Base-by-base conservation (phyloP, 1,284 basidiomycete genomes). In the Ceratobasidium sp. region DNA sequence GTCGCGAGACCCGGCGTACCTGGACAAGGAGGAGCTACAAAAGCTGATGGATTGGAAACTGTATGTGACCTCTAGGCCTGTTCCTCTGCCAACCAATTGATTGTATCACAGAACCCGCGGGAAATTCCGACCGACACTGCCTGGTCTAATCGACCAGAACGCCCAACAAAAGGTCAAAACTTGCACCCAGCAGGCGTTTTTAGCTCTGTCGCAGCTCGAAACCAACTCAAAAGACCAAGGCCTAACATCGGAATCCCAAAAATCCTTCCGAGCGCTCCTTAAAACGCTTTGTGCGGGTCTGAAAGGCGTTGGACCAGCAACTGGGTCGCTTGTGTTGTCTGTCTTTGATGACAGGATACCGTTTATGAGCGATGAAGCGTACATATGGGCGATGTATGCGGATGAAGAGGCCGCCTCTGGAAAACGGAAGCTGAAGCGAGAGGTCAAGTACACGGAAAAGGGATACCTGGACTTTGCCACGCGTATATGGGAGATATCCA, bases 331-430 rank as follows among this genome's bases (percentile, higher is more conserved):
- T 11, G 59, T 74, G 8, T 37, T 74, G 13, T 74, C 71, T n/a
- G 25, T 74, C 34, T 54, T 37, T 49, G 71, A 74, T 25, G 44
- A 64, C 25, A 34, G 49, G n/a, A 44, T 74, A 7, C 71, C 71
- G n/a, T 74, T 74, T 29, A 74, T 74, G 71, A 74, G 71, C 71
- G 71, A 74, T 43, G 71, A 74, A 37, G 59, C 71, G n/a, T 74
- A 74, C 22, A 54, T 74, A 8, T 74, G 71, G 71, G 61, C 59
- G 22, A 74, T 74, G 71, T 65, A 74, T 65, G 71, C 71, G 46
- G 71, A 74, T 22, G 34, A 52, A 9, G 71, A 61, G 54, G 65
- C 65, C 1, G 37, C 19, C 7, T 52, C 65, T 32, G 67, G 67
- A 29, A 70, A 57, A 44, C 17, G 4, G 2, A 65, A 52, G 59